Evolutionary conservation across 192 early-diverging fungal genomes (phyloP).

Genomic region (Spinellus fusiger): DNA sequence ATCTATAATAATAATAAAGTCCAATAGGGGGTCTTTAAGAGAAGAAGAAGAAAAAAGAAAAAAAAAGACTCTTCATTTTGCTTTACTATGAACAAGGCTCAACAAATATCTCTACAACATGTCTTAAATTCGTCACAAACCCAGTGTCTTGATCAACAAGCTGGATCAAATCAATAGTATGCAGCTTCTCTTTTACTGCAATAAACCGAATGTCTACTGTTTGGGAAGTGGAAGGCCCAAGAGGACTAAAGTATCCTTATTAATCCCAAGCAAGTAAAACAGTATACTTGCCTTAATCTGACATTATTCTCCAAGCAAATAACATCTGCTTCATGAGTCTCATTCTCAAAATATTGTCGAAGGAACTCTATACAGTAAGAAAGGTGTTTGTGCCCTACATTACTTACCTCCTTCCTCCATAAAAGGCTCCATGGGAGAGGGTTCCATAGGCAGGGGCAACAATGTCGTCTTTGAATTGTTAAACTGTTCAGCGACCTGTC

Average conservation of each 20-base stretch:
- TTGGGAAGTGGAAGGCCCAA: slow-evolving; percentile 51
- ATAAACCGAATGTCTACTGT: slow-evolving; percentile 50
- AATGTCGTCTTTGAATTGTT: slow-evolving; percentile 1
- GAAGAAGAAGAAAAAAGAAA: background rate
- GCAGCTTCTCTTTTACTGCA: slow-evolving; percentile 50
- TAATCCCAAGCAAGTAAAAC: too few relatives aligned
- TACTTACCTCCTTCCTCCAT: slow-evolving; percentile 46
- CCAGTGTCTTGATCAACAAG: slow-evolving; percentile 56
- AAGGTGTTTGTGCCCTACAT: too few relatives aligned
- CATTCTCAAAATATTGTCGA: slow-evolving; percentile 47
- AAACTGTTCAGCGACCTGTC: slow-evolving; percentile 22
- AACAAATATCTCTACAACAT: slow-evolving; percentile 35
- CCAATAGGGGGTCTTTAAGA: too few relatives aligned
- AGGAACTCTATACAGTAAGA: slow-evolving; percentile 33
- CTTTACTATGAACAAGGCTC: background rate
- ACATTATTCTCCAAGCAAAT: slow-evolving; percentile 57
- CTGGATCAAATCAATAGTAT: slow-evolving; percentile 51
- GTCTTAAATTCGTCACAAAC: slow-evolving; percentile 52
- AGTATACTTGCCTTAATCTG: slow-evolving; percentile 40
- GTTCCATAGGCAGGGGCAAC: slow-evolving; percentile 38
- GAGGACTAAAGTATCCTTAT: slow-evolving; percentile 34
- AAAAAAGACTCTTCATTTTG: background rate
- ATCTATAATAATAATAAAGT: too few relatives aligned
- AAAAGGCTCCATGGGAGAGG: slow-evolving; percentile 47
- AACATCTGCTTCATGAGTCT: slow-evolving; percentile 54